Evolutionary conservation across 192 early-diverging fungal genomes (phyloP).

Genomic region (Paraglomus brasilianum): DNA sequence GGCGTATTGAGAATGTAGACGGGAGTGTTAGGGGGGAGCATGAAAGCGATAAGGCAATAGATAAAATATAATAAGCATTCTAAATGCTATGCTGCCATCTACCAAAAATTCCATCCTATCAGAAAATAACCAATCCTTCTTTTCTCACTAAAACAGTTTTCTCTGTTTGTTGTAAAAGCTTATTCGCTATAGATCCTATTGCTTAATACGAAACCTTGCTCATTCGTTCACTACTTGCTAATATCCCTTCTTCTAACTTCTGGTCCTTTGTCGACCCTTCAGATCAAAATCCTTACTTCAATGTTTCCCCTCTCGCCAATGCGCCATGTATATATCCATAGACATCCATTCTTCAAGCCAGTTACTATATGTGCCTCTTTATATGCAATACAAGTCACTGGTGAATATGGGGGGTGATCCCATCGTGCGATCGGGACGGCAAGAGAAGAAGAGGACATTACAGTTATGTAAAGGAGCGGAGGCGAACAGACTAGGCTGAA

Average conservation of each 20-base stretch:
- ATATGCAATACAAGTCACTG: slow-evolving; percentile 40
- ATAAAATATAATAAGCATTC: too few relatives aligned
- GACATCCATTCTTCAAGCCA: slow-evolving; percentile 54
- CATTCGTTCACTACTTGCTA: slow-evolving; percentile 5
- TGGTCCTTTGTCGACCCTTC: too few relatives aligned
- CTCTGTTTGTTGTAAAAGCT: not conserved
- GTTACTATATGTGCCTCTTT: slow-evolving; percentile 44
- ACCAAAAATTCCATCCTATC: too few relatives aligned
- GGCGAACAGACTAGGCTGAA: not conserved
- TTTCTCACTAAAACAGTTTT: too few relatives aligned
- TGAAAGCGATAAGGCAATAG: too few relatives aligned
- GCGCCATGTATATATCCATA: slow-evolving; percentile 48
- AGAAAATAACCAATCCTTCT: too few relatives aligned
- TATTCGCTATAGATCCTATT: not conserved
- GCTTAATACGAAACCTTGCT: not conserved
- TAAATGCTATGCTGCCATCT: too few relatives aligned
- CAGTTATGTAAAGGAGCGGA: not conserved
- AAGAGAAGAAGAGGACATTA: slow-evolving; percentile 51
- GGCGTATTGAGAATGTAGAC: too few relatives aligned
- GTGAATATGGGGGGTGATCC: slow-evolving; percentile 38
- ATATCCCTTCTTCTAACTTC: not conserved
- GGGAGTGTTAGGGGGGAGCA: too few relatives aligned
- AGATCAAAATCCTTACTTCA: not conserved
- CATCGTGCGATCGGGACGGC: slow-evolving; percentile 51
- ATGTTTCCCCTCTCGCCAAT: not conserved